Percentiles rank a stretch among this genome's conserved stretches.
phyloP scores from a whole-genome alignment of 169 alveolate genomes.

The Perkinsus olseni region DNA sequence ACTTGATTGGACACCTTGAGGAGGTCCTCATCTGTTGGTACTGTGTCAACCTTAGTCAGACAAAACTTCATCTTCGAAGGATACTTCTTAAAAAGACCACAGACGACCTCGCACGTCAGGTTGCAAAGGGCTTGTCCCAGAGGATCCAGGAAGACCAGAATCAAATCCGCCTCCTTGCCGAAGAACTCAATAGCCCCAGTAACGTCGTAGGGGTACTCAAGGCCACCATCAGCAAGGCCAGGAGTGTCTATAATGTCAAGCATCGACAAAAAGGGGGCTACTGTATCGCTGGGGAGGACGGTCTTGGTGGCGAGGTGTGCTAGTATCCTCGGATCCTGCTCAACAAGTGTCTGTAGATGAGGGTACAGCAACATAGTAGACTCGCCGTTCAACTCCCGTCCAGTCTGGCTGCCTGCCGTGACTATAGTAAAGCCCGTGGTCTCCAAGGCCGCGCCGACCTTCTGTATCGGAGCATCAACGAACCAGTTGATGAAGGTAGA shows the following conservation, averaged over 20 bases:
- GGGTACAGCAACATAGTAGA: conserved; percentile 49
- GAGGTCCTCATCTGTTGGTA: conserved; percentile 42
- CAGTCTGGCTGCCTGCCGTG: conserved; percentile 38
- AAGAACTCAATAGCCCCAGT: conserved; percentile 42
- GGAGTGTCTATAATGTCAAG: conserved; percentile 63
- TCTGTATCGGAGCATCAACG: conserved; percentile 48
- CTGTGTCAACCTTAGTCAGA: conserved; percentile 49
- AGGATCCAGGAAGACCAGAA: conserved; percentile 58
- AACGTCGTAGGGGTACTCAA: conserved; percentile 48
- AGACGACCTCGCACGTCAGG: conserved; percentile 39
- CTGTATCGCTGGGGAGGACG: not conserved
- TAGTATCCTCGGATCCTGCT: conserved; percentile 35
- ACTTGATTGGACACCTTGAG: conserved; percentile 42
- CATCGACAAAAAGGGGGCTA: not conserved
- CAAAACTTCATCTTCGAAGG: conserved; percentile 37
- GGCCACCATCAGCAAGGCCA: conserved; percentile 58
- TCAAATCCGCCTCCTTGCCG: conserved; percentile 45
- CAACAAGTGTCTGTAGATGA: conserved; percentile 37
- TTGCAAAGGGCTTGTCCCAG: conserved; percentile 53
- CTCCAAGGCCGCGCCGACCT: conserved; percentile 57
- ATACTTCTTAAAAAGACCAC: conserved; percentile 36
- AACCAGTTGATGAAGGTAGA: conserved; percentile 62
- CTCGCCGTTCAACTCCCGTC: conserved; percentile 39
- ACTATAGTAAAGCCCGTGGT: conserved; percentile 54
- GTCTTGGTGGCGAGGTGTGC: conserved; percentile 40